These are phyloP conservation scores for Rhizoclosmatium globosum DNA, from an alignment of 192 early-diverging fungal genomes.

Conservation along the genomic window DNA sequence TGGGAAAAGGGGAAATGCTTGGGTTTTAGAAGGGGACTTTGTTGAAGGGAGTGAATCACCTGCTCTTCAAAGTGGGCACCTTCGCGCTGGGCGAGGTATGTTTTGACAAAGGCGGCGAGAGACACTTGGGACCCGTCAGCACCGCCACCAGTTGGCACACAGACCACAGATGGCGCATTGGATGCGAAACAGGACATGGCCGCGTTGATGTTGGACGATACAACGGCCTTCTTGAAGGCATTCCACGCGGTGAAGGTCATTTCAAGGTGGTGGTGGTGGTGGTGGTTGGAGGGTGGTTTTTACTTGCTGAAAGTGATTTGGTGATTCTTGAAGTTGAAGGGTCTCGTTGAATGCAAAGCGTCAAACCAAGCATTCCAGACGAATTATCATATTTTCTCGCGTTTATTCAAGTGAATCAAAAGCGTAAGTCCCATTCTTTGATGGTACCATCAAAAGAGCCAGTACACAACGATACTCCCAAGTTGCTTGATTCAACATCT, in stretches of 20 bases:
- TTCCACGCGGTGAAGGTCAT: background rate
- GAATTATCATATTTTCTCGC: too few species aligned
- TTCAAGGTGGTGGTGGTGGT: too few species aligned
- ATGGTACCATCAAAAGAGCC: constrained; percentile 17
- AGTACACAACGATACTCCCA: background rate
- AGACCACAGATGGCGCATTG: constrained; percentile 19
- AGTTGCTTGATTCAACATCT: background rate
- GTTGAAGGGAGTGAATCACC: constrained; percentile 1
- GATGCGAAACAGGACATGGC: constrained; percentile 28
- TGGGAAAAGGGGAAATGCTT: background rate
- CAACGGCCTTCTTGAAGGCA: background rate
- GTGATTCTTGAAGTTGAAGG: too few species aligned
- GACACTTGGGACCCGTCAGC: constrained; percentile 29
- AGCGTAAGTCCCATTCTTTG: background rate
- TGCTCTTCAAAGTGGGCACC: constrained; percentile 16
- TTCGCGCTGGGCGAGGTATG: constrained; percentile 24
- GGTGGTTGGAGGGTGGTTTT: too few species aligned
- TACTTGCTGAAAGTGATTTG: too few species aligned
- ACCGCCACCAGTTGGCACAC: constrained; percentile 34
- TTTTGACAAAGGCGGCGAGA: constrained; percentile 24
- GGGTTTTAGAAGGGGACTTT: background rate
- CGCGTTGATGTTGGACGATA: background rate
- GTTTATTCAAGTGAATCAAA: too few species aligned
- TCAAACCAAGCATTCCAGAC: too few species aligned
- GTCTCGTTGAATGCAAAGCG: too few species aligned